Base-by-base conservation (phyloP, 2,329 filamentous ascomycete genomes). In the Cadophora malorum region DNA sequence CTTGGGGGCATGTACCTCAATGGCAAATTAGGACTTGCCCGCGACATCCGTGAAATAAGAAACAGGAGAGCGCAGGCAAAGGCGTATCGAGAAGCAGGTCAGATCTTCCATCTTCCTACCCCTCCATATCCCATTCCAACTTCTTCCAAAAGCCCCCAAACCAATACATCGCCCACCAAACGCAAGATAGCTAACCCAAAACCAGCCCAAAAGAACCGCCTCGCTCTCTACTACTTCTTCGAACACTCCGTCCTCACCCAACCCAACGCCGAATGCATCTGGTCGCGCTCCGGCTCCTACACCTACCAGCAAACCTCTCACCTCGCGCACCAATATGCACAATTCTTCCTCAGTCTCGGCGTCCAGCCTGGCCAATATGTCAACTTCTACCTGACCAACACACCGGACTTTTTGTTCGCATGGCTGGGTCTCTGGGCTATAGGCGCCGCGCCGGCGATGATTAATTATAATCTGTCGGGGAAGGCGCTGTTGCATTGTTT, bases 381-480 rank as follows among this genome's bases (percentile, higher is more conserved):
- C 0, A 87, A 84, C 3, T 82, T 92, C 68, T 91, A 90, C 77
- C 85, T 92, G 78, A 84, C 83, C 73, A 93, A 92, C 77, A 86
- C 87, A 16, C 83, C 88, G 0, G 89, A 92, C 65, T 91, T 92
- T 72, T 74, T 90, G 9, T 86, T 91, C 60, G 84, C 85, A 3
- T 90, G 89, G 86, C 75, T 92, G 50, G 90, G 86, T 0, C 79
- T 90, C 3, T 86, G 86, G 83, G 84, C 87, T 10, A 85, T 92
- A 65, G 90, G 90, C 3, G 87, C 87, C 16, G 88, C 88, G 0
- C 90, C 90, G 0, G 90, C 90, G 0, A 84, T 91, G 78, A 89
- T 93, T 76, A 93, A 93, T 76, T 87, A 90, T 76, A 89, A 92
- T 74, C 80, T 93, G 8, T 82, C 84, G 8, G 87, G 86, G 0